Conservation (phyloP, 257 asterid genomes). For the Anisodus tanguticus region DNA sequence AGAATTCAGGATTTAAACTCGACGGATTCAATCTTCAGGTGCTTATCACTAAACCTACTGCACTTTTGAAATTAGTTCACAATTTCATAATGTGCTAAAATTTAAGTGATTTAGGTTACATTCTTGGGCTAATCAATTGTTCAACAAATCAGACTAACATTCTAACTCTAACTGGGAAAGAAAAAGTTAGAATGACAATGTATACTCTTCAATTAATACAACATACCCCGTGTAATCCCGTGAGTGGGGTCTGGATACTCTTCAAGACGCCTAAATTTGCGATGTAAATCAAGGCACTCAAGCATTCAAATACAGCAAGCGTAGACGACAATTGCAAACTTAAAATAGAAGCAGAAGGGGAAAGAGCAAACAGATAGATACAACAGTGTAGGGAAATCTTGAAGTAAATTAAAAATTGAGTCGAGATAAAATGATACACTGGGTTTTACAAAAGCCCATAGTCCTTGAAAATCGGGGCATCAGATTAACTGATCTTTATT, state of each 20-base stretch:
- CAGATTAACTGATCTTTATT: constrained; percentile 18
- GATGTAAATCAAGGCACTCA: background rate
- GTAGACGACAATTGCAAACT: background rate
- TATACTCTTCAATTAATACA: background rate
- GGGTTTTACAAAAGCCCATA: background rate
- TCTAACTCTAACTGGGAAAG: background rate
- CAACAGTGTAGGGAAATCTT: background rate
- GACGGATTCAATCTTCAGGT: too few species aligned
- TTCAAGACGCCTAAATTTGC: background rate
- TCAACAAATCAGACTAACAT: background rate
- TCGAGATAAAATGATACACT: background rate
- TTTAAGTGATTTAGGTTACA: too few species aligned
- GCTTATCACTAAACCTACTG: too few species aligned
- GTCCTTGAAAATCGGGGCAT: constrained; percentile 7
- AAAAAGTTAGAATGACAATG: background rate
- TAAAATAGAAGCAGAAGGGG: background rate
- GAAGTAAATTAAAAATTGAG: background rate
- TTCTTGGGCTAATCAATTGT: background rate
- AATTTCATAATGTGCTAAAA: too few species aligned
- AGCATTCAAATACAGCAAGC: background rate
- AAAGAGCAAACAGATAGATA: background rate
- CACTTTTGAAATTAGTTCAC: too few species aligned
- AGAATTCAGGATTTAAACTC: too few species aligned
- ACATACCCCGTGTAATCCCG: too few species aligned
- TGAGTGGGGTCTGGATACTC: background rate